Conservation (phyloP, 208 protist genomes). For the Angomonas ambiguus region DNA sequence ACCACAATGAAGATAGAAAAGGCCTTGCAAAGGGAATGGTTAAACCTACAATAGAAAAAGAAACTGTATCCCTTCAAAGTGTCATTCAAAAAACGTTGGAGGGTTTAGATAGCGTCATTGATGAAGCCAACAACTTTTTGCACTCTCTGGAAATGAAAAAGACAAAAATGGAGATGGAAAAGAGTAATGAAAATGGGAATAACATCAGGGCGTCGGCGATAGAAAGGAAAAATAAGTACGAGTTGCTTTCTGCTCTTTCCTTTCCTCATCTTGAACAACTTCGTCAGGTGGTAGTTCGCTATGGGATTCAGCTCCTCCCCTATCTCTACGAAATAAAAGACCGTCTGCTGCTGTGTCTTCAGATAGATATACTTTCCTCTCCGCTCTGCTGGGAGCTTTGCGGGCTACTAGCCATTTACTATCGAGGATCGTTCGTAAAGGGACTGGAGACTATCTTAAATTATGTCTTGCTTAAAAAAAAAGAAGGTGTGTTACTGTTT, state of each 20-base stretch:
- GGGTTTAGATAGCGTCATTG: conserved; percentile 29
- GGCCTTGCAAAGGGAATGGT: neutral
- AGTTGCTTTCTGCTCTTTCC: conserved; percentile 32
- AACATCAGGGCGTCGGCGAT: neutral
- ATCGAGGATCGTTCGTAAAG: neutral
- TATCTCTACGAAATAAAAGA: conserved; percentile 21
- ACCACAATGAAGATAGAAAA: neutral
- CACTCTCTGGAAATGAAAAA: conserved; percentile 5
- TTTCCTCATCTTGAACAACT: conserved; percentile 27
- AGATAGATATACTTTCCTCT: conserved; percentile 17
- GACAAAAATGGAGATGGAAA: neutral
- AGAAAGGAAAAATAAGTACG: neutral
- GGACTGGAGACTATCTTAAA: neutral
- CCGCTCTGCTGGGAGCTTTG: conserved; percentile 2
- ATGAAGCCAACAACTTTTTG: conserved; percentile 23
- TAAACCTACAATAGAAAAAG: neutral
- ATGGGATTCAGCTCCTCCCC: conserved; percentile 38
- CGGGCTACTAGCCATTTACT: conserved; percentile 7
- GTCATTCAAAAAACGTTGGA: conserved; percentile 18
- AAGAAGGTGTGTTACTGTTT: neutral
- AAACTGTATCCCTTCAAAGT: too few relatives aligned
- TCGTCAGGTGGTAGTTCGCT: conserved; percentile 10
- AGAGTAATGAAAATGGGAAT: conserved; percentile 12
- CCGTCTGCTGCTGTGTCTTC: conserved; percentile 18
- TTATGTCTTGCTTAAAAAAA: neutral